These are phyloP conservation scores for Gelatoporia subvermispora DNA, from an alignment of 768 basidiomycete genomes.

Conservation along the genomic window DNA sequence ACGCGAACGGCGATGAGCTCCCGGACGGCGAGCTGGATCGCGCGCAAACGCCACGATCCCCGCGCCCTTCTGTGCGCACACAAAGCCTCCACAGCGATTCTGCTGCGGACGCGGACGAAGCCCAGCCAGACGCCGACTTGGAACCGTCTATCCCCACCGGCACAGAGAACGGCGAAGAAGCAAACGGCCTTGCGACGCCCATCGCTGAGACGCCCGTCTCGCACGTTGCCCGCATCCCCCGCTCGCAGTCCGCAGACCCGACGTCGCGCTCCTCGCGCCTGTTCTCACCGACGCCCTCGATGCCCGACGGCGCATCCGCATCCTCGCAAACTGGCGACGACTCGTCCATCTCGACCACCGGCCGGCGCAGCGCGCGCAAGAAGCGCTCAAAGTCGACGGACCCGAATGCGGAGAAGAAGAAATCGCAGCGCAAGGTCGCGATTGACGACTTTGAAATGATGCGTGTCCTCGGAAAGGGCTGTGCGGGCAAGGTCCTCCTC, in stretches of 20 bases:
- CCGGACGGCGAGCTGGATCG: conserved; percentile 10
- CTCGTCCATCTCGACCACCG: conserved; percentile 62
- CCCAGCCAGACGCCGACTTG: too few relatives aligned
- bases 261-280: conserved; percentile 58
- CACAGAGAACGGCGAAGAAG: conserved; percentile 16
- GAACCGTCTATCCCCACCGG: conserved; percentile 1
- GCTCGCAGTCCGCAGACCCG: conserved; percentile 81
- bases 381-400: conserved; percentile 48
- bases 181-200: conserved; percentile 18
- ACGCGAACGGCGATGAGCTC: conserved; percentile 11
- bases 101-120: too few relatives aligned
- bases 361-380: conserved; percentile 40
- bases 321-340: conserved; percentile 44
- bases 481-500: conserved; percentile 93
- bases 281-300: conserved; percentile 47
- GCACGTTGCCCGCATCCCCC: conserved; percentile 48
- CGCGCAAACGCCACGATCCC: conserved; percentile 16
- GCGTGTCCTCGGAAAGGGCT: conserved; percentile 94
- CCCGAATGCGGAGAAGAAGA: conserved; percentile 53
- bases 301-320: conserved; percentile 38
- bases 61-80: conserved; percentile 5
- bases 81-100: too few relatives aligned
- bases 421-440: conserved; percentile 58
- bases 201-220: conserved; percentile 22
- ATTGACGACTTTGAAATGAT: conserved; percentile 97